Evolutionary conservation across 2,329 filamentous ascomycete species (phyloP), one percentile per base, ranked within the genome.

Genomic region (Pseudogymnoascus sp.): DNA sequence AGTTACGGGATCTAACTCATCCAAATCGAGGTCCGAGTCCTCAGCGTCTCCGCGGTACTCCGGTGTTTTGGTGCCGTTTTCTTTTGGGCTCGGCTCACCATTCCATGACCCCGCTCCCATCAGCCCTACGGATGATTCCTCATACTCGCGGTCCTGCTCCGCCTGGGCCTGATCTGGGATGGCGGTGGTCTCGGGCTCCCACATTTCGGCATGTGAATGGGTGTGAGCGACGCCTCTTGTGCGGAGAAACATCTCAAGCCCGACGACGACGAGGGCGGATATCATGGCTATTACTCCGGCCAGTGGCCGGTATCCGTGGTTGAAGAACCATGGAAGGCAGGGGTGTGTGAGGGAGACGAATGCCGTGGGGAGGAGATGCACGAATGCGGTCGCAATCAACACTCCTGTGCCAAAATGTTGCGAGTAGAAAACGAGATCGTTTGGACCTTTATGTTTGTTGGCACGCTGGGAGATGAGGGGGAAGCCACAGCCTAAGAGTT

Each of bases 191-290:
- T 60, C 38, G 0, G 43, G 37, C 4, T 60, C 58, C 58, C 58
- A 55, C 10, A 31, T 55, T 78, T 33, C 68, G 23, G 67, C 73
- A 66, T 86, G 84, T 1, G 81, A 80, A 69, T 87, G 82, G 1
- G 82, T 82, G 69, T 85, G 85, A 1, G 83, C 79, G 1, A 84
- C 85, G 45, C 85, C 85, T 62, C 84, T 76, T 2, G 87, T 89
- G 0, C 91, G 92, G 68, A 97, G 87, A 73, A 92, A 91, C 77
- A 94, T 96, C 74, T 97, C 93, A 61, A 97, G 82, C 2, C 85
- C 83, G 6, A 96, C 90, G 2, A 97, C 92, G 3, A 89, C 78
- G 64, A 96, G 80, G n/a, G 91, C 89, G 10, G 89, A 86, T 8
- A 86, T 74, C 89, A 96, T 93, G 62, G 90, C 89, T 55, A 96